Conservation (phyloP, 805 yeast genomes). For the Clavispora fructus region DNA sequence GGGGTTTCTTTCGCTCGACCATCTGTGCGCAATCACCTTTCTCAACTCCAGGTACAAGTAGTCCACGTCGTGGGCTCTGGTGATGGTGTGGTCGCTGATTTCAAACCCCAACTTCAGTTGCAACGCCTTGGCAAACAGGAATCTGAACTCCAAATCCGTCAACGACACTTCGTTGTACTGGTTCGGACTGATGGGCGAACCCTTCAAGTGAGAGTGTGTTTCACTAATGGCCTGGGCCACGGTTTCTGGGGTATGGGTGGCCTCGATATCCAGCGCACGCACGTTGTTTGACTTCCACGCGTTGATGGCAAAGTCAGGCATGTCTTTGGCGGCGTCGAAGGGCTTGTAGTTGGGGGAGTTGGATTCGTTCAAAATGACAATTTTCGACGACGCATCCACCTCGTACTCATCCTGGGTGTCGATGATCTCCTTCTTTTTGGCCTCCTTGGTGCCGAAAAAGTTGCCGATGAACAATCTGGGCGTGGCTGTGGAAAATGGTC, state of each 20-base stretch:
- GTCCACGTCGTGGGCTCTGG: conserved; percentile 35
- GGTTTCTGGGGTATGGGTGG: conserved; percentile 20
- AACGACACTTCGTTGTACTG: conserved; percentile 4
- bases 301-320: conserved; percentile 30
- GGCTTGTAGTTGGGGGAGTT: conserved; percentile 29
- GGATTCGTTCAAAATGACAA: conserved; percentile 29
- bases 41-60: conserved; percentile 35
- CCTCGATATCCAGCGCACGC: conserved; percentile 22
- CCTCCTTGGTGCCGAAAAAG: conserved; percentile 28
- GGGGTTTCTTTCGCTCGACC: conserved; percentile 63
- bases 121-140: conserved; percentile 43
- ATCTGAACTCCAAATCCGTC: conserved; percentile 43
- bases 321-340: conserved; percentile 23
- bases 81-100: conserved; percentile 47
- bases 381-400: conserved; percentile 26
- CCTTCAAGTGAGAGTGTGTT: conserved; percentile 20
- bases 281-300: conserved; percentile 33
- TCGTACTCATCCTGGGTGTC: conserved; percentile 36
- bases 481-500: conserved; percentile 9
- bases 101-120: conserved; percentile 46
- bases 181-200: conserved; percentile 9
- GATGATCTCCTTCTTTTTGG: conserved; percentile 30
- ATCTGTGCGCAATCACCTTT: conserved; percentile 35
- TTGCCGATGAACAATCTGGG: conserved; percentile 24
- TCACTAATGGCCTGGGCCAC: conserved; percentile 21